phyloP scores from a whole-genome alignment of 352 stramenopile genomes.

The Lagenidium giganteum region DNA sequence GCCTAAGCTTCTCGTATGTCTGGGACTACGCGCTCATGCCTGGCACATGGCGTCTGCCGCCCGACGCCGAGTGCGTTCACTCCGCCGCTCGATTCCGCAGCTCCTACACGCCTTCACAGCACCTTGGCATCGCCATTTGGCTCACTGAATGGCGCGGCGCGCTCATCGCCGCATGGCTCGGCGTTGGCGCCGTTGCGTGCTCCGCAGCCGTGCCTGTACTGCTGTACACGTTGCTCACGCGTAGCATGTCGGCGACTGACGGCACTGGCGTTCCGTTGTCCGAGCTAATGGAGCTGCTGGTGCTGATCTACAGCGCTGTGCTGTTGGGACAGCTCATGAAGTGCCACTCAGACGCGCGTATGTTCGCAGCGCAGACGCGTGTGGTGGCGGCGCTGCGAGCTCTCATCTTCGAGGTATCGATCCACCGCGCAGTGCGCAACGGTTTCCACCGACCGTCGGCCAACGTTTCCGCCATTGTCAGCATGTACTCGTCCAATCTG shows the following conservation, averaged over 20 bases:
- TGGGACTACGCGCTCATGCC: too few species aligned
- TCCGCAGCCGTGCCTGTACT: constrained; percentile 19
- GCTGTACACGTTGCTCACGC: constrained; percentile 25
- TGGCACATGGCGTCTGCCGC: too few species aligned
- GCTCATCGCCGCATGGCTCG: constrained; percentile 12
- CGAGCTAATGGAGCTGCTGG: constrained; percentile 24
- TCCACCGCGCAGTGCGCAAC: constrained; percentile 21
- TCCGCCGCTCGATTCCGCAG: too few species aligned
- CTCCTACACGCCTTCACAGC: constrained; percentile 17
- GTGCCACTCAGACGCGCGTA: constrained; percentile 23
- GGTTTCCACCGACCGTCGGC: constrained; percentile 21
- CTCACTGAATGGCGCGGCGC: constrained; percentile 24
- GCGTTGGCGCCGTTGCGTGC: constrained; percentile 14
- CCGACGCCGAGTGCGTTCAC: too few species aligned
- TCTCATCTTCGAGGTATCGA: constrained; percentile 31
- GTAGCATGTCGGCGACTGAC: constrained; percentile 12
- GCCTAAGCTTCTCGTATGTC: too few species aligned
- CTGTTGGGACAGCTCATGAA: constrained; percentile 25
- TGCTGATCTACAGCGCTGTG: constrained; percentile 19
- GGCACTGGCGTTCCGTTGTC: too few species aligned
- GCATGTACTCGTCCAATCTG: constrained; percentile 35
- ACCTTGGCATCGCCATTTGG: constrained; percentile 16
- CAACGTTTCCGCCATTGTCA: constrained; percentile 29
- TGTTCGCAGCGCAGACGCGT: constrained; percentile 27
- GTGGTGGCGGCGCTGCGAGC: constrained; percentile 28